Conservation (phyloP, 179 eudicot genomes). For the Vitellaria paradoxa region DNA sequence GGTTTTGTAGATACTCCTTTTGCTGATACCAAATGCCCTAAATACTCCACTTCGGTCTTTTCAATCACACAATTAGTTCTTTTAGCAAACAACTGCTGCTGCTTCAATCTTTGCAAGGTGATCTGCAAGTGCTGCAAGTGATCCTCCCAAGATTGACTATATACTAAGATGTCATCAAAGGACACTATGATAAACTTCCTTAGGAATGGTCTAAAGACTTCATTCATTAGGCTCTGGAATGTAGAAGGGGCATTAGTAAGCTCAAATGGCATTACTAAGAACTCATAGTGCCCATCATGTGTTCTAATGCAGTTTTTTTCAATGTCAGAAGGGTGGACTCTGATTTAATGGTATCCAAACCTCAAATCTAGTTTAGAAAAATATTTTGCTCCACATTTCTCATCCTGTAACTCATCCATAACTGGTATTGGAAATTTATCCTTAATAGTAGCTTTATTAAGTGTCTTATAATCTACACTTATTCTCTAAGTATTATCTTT, state of each 20-base stretch:
- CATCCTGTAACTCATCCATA: neutral
- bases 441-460: neutral
- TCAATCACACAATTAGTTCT: neutral
- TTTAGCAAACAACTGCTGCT: neutral
- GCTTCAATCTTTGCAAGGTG: neutral
- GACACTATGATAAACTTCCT: neutral
- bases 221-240: neutral
- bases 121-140: neutral
- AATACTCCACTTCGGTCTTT: neutral
- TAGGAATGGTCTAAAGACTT: neutral
- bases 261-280: neutral
- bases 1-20: neutral
- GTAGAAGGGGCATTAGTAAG: neutral
- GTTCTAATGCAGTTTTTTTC: no score
- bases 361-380: neutral
- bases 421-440: neutral
- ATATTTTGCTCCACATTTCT: neutral
- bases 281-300: slow-evolving; percentile 5
- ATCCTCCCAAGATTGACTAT: neutral
- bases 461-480: neutral
- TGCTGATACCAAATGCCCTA: neutral
- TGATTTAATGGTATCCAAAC: neutral
- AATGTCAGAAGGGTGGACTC: neutral
- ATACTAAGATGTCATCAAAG: neutral
- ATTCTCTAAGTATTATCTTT: neutral